Percentiles rank a stretch among this genome's conserved stretches.
These are phyloP conservation scores for Tulasnella sp. DNA, from an alignment of 768 basidiomycete species.

Conservation along the genomic window DNA sequence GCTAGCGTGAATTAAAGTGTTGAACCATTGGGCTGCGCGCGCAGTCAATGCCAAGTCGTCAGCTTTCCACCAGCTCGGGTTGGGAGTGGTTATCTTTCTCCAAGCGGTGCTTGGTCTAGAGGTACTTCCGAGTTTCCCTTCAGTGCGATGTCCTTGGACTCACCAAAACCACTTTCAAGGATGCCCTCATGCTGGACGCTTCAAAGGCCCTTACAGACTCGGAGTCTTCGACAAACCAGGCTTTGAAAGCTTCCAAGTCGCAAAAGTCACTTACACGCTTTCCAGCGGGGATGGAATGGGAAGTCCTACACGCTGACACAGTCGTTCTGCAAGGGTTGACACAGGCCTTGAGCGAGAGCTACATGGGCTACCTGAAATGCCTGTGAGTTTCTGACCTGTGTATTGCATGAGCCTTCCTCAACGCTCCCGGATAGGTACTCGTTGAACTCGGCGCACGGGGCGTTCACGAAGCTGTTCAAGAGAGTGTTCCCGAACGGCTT, in stretches of 20 bases:
- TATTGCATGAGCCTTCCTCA: background rate
- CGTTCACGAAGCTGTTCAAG: slow-evolving; percentile 28
- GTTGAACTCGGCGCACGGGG: slow-evolving; percentile 30
- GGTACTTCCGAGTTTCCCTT: slow-evolving; percentile 40
- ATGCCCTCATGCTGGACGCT: slow-evolving; percentile 62
- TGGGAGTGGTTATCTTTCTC: slow-evolving; percentile 67
- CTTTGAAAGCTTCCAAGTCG: slow-evolving; percentile 43
- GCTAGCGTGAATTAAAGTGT: background rate
- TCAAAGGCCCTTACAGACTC: slow-evolving; percentile 52
- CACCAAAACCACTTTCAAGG: slow-evolving; percentile 40
- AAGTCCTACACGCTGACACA: slow-evolving; percentile 69
- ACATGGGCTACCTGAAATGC: slow-evolving; percentile 31
- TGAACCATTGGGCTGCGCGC: background rate
- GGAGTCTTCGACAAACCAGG: slow-evolving; percentile 59
- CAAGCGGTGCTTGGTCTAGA: slow-evolving; percentile 82
- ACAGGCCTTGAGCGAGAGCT: slow-evolving; percentile 52
- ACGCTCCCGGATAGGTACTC: slow-evolving; percentile 16
- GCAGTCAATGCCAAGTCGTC: slow-evolving; percentile 13
- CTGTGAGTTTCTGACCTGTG: slow-evolving; percentile 41
- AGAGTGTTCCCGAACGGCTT: slow-evolving; percentile 28
- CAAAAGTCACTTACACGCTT: slow-evolving; percentile 43
- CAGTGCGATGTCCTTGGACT: background rate
- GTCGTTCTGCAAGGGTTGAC: slow-evolving; percentile 67
- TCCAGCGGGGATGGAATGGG: slow-evolving; percentile 67
- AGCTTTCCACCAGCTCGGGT: slow-evolving; percentile 71